Evolutionary conservation across 768 basidiomycete genomes (phyloP), one percentile per base, ranked within the genome.

Genomic region (Leccinum uliginosum): DNA sequence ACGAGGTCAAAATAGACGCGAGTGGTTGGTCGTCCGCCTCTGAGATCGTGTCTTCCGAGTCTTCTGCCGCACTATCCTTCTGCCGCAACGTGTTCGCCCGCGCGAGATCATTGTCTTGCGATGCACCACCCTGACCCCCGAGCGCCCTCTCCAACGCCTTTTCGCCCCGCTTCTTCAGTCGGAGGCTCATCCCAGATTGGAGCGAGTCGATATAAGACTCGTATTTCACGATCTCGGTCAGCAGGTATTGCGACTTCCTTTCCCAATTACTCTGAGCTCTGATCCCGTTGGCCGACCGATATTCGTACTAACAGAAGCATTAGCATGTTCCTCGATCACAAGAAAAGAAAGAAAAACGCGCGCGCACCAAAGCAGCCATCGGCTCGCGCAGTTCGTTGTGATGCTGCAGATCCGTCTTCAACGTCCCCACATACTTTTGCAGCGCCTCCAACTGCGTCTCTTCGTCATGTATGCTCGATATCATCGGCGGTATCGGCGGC

Each of bases 191-290:
- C 35, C 89, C 95, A 4, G 77, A 74, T 68, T 87, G 83, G 29
- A 99, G 79, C 6, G 93, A 91, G 61, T 96, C 93, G 54, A 96
- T 87, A 70, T 99, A 99, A 15, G 90, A 89, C 53, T 92, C 86
- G 72, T 98, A 98, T 71, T 98, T 98, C 68, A 93, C 91, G 43
- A 93, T 91, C 75, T 99, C 96, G 9, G 89, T 83, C 53, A 94
- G 79, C 48, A 98, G 75, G 70, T 91, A 91, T 66, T 91, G 86
- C 3, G 91, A 93, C 69, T 89, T 95, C 69, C 84, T 88, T 74
- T 91, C 90, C 93, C 94, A 98, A 68, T 99, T 99, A 58, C 82
- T 81, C 63, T 83, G 79, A 1, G 97, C 87, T 73, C 87, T 98
- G 62, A 77, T 65, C 1, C 82, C 80, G 67, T 89, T 93, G 23